A percentile compares a stretch with the other conserved stretches of the same genome.
These are phyloP conservation scores for Boletus fagicola DNA, from an alignment of 768 basidiomycete species.

Conservation along the genomic window DNA sequence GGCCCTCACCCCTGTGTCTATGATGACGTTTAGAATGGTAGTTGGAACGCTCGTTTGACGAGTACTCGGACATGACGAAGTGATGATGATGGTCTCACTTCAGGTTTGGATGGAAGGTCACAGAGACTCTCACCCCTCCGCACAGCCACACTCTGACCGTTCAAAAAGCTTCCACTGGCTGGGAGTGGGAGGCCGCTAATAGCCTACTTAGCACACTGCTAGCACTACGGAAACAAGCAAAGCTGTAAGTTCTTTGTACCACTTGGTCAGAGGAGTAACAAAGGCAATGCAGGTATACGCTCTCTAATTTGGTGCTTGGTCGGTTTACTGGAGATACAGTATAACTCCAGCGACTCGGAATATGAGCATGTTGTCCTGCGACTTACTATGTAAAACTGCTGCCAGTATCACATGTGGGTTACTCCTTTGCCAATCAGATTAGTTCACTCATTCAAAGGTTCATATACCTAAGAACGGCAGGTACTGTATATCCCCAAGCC, in stretches of 20 bases:
- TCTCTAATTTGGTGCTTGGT: not conserved
- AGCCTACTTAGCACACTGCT: too few relatives aligned
- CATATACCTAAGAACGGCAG: not conserved
- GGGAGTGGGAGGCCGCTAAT: too few relatives aligned
- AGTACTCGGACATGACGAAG: conserved; percentile 13
- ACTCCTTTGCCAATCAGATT: not conserved
- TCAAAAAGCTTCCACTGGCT: too few relatives aligned
- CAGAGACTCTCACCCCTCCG: not conserved
- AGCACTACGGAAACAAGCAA: not conserved
- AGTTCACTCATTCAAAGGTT: not conserved
- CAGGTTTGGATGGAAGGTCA: not conserved
- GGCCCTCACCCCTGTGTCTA: conserved; percentile 27
- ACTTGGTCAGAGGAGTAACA: not conserved
- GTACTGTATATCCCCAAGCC: not conserved
- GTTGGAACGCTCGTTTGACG: conserved; percentile 8
- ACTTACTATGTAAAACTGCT: not conserved
- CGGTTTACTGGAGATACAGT: not conserved
- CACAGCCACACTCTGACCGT: conserved; percentile 5
- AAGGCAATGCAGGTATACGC: not conserved
- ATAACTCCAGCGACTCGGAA: not conserved
- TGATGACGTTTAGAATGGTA: conserved; percentile 9
- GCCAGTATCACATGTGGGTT: not conserved
- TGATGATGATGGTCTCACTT: not conserved
- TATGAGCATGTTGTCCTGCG: not conserved
- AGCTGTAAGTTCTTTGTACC: not conserved